Percentiles rank a stretch among this genome's conserved stretches.
These are phyloP conservation scores for Lactuca sativa DNA, from an alignment of 129 eudicot species.

Conservation along the genomic window DNA sequence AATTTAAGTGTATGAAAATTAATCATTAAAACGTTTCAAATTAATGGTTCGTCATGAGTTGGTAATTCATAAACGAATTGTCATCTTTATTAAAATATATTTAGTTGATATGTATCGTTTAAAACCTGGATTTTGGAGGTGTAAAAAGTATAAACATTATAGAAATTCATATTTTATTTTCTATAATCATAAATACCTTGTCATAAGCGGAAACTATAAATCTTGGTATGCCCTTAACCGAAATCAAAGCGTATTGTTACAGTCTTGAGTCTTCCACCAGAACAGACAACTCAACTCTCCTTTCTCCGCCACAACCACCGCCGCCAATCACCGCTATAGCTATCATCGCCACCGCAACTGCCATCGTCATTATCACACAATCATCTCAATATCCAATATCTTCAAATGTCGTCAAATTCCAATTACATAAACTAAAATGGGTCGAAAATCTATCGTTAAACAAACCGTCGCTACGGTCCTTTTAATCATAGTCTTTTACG, in stretches of 20 bases:
- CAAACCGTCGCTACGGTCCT: conserved; percentile 51
- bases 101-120: no score
- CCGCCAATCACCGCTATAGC: background rate
- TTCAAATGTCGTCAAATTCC: background rate
- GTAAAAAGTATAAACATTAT: no score
- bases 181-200: background rate
- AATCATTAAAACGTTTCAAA: no score
- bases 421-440: conserved; percentile 26
- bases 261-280: background rate
- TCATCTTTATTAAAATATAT: no score
- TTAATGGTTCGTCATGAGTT: no score
- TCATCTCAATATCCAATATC: background rate
- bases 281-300: background rate
- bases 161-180: no score
- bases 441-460: conserved; percentile 39
- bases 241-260: background rate
- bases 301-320: background rate
- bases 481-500: conserved; percentile 43
- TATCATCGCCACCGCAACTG: background rate
- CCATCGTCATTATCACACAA: background rate
- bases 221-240: background rate
- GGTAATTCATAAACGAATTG: no score
- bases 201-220: background rate
- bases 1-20: no score
- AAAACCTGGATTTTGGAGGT: no score